Evolutionary conservation across 2,329 filamentous ascomycete species (phyloP).

Genomic region (Neopestalotiopsis rosae): DNA sequence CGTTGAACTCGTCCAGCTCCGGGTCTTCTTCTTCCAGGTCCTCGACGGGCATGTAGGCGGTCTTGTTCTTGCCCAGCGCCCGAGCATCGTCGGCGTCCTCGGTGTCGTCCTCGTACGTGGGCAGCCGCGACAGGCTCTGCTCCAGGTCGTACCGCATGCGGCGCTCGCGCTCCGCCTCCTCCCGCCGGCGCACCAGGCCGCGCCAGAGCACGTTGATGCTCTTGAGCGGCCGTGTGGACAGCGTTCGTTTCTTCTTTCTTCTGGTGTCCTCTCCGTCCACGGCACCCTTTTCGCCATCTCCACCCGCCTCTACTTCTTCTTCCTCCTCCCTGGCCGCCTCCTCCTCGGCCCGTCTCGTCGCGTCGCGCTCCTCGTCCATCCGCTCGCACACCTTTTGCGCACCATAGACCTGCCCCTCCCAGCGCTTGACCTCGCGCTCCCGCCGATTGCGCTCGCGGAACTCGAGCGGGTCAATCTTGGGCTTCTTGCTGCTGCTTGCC

Average conservation of each 20-base stretch:
- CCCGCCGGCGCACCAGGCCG: conserved; percentile 71
- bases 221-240: conserved; percentile 58
- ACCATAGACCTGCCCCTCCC: conserved; percentile 73
- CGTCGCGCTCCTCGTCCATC: conserved; percentile 64
- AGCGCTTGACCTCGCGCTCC: conserved; percentile 71
- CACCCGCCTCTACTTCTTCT: conserved; percentile 18
- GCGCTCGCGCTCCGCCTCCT: conserved; percentile 72
- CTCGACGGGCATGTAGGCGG: conserved; percentile 64
- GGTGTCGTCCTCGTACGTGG: conserved; percentile 70
- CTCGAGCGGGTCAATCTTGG: conserved; percentile 69
- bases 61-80: conserved; percentile 66
- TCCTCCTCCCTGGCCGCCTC: conserved; percentile 21
- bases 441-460: conserved; percentile 74
- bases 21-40: conserved; percentile 79
- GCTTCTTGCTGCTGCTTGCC: conserved; percentile 54
- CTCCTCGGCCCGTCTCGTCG: conserved; percentile 23
- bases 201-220: conserved; percentile 82
- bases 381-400: conserved; percentile 85
- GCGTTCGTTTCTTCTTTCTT: conserved; percentile 41
- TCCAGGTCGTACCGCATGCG: conserved; percentile 70
- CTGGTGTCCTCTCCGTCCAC: conserved; percentile 28
- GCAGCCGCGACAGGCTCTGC: conserved; percentile 66
- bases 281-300: conserved; percentile 23
- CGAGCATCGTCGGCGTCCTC: conserved; percentile 75
- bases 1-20: conserved; percentile 82